Conservation (phyloP, 176 grass and related monocot genomes). For the Cenchrus fungigraminus region DNA sequence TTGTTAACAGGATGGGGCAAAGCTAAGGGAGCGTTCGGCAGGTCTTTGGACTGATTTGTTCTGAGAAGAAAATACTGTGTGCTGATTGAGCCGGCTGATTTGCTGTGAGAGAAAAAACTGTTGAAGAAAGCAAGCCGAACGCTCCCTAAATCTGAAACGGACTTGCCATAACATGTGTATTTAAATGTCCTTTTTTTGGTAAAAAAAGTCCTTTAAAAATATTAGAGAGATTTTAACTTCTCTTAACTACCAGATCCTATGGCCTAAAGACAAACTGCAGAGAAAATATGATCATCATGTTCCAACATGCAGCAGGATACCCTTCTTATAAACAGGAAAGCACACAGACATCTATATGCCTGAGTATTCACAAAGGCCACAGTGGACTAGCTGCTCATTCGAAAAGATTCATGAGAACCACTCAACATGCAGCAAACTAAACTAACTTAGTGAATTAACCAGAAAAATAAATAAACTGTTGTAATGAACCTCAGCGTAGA, state of each 20-base stretch:
- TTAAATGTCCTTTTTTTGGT: too few species aligned
- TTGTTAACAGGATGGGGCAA: not conserved
- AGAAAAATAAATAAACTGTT: conserved; percentile 14
- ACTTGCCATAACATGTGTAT: not conserved
- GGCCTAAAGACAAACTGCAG: conserved; percentile 26
- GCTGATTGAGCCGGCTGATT: too few species aligned
- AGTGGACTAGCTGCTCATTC: not conserved
- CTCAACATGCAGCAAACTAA: conserved; percentile 29
- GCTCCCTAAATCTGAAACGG: not conserved
- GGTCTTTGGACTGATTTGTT: too few species aligned
- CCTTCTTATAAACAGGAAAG: conserved; percentile 24
- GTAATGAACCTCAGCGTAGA: not conserved
- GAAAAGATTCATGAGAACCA: conserved; percentile 18
- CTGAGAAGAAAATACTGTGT: too few species aligned
- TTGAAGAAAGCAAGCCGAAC: too few species aligned
- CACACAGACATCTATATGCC: conserved; percentile 14
- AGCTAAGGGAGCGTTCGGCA: not conserved
- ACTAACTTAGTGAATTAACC: conserved; percentile 36
- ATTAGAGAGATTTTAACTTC: not conserved
- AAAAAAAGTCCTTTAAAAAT: too few species aligned
- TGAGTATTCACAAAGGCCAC: conserved; percentile 16
- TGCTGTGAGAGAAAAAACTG: too few species aligned
- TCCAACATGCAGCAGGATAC: conserved; percentile 19
- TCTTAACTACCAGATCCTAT: conserved; percentile 16
- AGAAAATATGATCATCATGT: conserved; percentile 2